These are phyloP conservation scores for Cyclostephanos tholiformis DNA, from an alignment of 108 stramenopile species.

Conservation along the genomic window DNA sequence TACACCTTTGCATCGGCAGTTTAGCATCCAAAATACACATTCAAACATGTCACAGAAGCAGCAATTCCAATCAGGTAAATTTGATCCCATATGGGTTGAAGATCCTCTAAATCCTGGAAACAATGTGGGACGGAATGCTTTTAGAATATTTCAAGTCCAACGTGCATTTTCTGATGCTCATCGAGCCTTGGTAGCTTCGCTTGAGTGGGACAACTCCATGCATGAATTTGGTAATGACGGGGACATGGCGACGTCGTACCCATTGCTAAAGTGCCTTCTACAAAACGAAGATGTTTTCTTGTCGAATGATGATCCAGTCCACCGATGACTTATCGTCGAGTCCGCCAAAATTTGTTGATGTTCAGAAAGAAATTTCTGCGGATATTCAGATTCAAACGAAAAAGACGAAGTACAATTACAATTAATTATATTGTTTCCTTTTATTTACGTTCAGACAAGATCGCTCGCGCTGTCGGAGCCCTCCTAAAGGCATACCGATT, in stretches of 20 bases:
- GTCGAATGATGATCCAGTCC: constrained; percentile 44
- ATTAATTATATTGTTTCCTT: too few species aligned
- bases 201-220: constrained; percentile 81
- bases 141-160: constrained; percentile 89
- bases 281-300: constrained; percentile 81
- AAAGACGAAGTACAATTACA: too few species aligned
- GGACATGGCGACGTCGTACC: constrained; percentile 49
- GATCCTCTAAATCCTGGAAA: constrained; percentile 88
- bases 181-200: constrained; percentile 74
- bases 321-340: constrained; percentile 7
- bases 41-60: constrained; percentile 17
- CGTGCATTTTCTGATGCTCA: constrained; percentile 89
- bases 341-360: too few species aligned
- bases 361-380: too few species aligned
- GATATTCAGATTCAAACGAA: too few species aligned
- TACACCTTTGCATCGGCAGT: constrained; percentile 32
- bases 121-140: constrained; percentile 94
- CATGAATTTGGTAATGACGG: constrained; percentile 54
- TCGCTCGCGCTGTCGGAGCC: too few species aligned
- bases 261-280: constrained; percentile 79
- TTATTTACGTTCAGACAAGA: too few species aligned
- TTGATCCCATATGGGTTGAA: constrained; percentile 94
- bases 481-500: too few species aligned
- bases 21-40: constrained; percentile 32
- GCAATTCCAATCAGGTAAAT: constrained; percentile 48